Percentiles rank a stretch among this genome's conserved stretches.
These are phyloP conservation scores for sorghum (Sorghum bicolor) DNA, from an alignment of 176 grass and related monocot genomes.

Conservation along the genomic window Sorghum_bicolor_NCBIv3 NC_012871.2:1015001-1015500, in stretches of 20 bases:
- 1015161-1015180: constrained; percentile 65
- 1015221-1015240: constrained; percentile 45
- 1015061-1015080: constrained; percentile 54
- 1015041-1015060: constrained; percentile 64
- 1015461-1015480: no score
- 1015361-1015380: constrained; percentile 56
- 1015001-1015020: constrained; percentile 47
- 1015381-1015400: constrained; percentile 56
- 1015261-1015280: constrained; percentile 57
- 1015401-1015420: constrained; percentile 59
- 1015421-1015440: constrained; percentile 64
- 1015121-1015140: constrained; percentile 56
- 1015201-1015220: constrained; percentile 58
- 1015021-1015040: constrained; percentile 46
- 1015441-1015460: constrained; percentile 53
- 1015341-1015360: constrained; percentile 35
- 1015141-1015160: constrained; percentile 53
- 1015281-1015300: constrained; percentile 60
- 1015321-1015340: constrained; percentile 42
- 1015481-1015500: no score
- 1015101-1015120: constrained; percentile 63
- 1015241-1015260: constrained; percentile 88
- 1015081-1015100: constrained; percentile 58
- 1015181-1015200: constrained; percentile 65
- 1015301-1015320: constrained; percentile 56